Conservation (phyloP, 768 basidiomycete species). For the Dentipellis sp. region DNA sequence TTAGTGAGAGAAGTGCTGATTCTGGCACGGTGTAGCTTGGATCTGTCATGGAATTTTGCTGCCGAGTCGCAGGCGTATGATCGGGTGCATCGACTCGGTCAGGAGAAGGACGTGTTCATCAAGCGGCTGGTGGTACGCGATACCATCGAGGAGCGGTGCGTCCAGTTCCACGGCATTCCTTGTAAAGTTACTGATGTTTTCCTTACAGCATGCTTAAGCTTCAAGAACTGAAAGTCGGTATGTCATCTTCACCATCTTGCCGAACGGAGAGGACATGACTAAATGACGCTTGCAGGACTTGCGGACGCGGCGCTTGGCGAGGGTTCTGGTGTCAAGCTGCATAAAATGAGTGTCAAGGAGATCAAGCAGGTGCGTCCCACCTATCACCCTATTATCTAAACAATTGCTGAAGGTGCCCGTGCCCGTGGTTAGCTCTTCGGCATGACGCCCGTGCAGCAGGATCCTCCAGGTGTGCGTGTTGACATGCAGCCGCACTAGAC, state of each 20-base stretch:
- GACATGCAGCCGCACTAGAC: no score
- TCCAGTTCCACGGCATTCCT: background rate
- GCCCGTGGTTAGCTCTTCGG: conserved; percentile 18
- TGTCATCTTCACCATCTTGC: conserved; percentile 7
- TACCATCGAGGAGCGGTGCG: conserved; percentile 65
- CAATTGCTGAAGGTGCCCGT: background rate
- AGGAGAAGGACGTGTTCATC: conserved; percentile 58
- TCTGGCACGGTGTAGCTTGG: conserved; percentile 35
- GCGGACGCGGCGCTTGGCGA: conserved; percentile 67
- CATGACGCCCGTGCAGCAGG: conserved; percentile 10
- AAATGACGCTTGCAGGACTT: conserved; percentile 30
- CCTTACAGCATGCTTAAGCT: conserved; percentile 42
- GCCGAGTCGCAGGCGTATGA: conserved; percentile 56
- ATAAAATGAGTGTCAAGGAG: conserved; percentile 61
- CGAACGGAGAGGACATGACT: no score
- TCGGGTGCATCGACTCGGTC: conserved; percentile 61
- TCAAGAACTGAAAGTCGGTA: conserved; percentile 57
- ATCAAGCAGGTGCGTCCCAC: conserved; percentile 44
- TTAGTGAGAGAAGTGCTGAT: background rate
- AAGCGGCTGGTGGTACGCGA: conserved; percentile 58
- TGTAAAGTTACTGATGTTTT: background rate
- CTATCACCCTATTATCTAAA: background rate
- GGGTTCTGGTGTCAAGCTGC: conserved; percentile 48
- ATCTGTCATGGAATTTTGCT: conserved; percentile 68
- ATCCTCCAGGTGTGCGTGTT: no score